A percentile compares a stretch with the other conserved stretches of the same genome.
Evolutionary conservation across 169 alveolate genomes (phyloP).

Genomic region (Babesia gibsoni): DNA sequence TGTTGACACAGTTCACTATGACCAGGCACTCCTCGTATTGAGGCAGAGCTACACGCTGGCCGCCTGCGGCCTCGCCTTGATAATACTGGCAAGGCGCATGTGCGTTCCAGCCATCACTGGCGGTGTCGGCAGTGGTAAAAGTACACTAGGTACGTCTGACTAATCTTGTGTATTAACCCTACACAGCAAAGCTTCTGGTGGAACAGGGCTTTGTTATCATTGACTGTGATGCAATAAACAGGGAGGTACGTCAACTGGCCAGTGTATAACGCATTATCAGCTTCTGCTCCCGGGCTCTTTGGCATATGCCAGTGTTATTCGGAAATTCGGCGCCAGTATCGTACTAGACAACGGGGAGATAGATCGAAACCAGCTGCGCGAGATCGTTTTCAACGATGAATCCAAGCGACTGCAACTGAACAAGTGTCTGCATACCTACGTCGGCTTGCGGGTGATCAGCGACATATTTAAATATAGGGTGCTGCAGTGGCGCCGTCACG

Average conservation of each 20-base stretch:
- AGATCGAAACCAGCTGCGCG: slow-evolving; percentile 68
- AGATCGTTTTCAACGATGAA: slow-evolving; percentile 71
- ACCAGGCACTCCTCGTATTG: slow-evolving; percentile 50
- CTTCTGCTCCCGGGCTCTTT: slow-evolving; percentile 68
- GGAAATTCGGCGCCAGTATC: slow-evolving; percentile 71
- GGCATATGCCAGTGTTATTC: slow-evolving; percentile 65
- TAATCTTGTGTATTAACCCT: not conserved
- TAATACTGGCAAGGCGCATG: slow-evolving; percentile 60
- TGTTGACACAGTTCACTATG: not conserved
- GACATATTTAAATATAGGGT: slow-evolving; percentile 71
- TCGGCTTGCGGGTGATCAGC: slow-evolving; percentile 66
- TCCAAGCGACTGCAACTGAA: slow-evolving; percentile 65
- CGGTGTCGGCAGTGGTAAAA: slow-evolving; percentile 76
- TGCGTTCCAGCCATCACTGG: slow-evolving; percentile 77
- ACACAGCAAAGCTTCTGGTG: slow-evolving; percentile 9
- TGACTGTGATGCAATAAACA: slow-evolving; percentile 64
- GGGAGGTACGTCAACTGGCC: slow-evolving; percentile 64
- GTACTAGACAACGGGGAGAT: slow-evolving; percentile 67
- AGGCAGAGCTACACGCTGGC: slow-evolving; percentile 34
- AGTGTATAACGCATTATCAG: slow-evolving; percentile 30
- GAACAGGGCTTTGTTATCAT: slow-evolving; percentile 32
- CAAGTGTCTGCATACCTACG: slow-evolving; percentile 69
- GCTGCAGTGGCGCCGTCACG: slow-evolving; percentile 33
- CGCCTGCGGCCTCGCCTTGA: slow-evolving; percentile 50
- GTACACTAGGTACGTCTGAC: slow-evolving; percentile 70